A percentile compares a stretch with the other conserved stretches of the same genome.
Evolutionary conservation across 768 basidiomycete species (phyloP).

Genomic region (Lactarius tabidus): DNA sequence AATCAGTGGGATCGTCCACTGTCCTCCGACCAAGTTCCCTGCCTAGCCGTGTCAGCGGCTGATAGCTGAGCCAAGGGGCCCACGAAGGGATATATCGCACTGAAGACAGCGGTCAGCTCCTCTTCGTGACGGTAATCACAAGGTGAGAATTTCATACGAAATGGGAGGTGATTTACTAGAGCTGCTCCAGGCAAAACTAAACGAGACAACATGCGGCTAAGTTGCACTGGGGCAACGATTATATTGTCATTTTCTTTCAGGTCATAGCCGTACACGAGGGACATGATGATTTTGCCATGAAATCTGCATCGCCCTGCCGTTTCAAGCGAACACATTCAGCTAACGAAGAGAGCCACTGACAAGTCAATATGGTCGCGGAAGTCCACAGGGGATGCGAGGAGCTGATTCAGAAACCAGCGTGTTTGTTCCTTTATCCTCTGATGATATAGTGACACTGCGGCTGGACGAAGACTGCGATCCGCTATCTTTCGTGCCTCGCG

Average conservation of each 20-base stretch:
- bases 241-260: no score
- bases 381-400: not conserved
- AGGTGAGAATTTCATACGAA: not conserved
- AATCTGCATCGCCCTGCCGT: not conserved
- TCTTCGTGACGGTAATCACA: no score
- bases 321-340: not conserved
- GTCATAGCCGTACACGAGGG: not conserved
- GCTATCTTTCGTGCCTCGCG: no score
- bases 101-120: not conserved
- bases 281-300: not conserved
- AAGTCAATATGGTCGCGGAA: not conserved
- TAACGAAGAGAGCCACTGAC: not conserved
- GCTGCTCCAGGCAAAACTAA: not conserved
- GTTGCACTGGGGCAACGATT: not conserved
- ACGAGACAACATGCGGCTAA: not conserved
- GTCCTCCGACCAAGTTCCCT: not conserved
- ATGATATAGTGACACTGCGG: not conserved
- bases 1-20: not conserved
- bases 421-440: not conserved
- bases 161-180: constrained; percentile 3
- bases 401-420: not conserved
- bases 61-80: constrained; percentile 12
- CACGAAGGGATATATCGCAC: constrained; percentile 14
- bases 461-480: no score
- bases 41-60: not conserved